phyloP scores from a whole-genome alignment of 1,139 yeast genomes.

The Spathaspora sp. region DNA sequence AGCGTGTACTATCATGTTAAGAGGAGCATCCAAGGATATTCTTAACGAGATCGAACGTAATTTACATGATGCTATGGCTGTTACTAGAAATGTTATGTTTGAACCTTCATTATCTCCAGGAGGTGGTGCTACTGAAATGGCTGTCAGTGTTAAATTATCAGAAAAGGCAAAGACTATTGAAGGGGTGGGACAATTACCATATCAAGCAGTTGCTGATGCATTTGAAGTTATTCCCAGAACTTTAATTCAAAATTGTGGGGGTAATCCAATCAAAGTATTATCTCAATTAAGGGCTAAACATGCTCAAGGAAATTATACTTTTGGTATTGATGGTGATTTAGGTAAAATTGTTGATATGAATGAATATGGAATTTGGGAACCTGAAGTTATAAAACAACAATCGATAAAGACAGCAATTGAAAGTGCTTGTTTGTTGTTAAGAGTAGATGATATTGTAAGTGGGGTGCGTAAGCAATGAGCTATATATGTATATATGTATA shows the following conservation, averaged over 20 bases:
- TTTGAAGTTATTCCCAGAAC: constrained; percentile 98
- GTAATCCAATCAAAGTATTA: constrained; percentile 85
- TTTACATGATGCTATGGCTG: constrained; percentile 98
- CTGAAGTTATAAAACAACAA: constrained; percentile 96
- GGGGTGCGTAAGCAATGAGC: constrained; percentile 67
- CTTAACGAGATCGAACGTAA: constrained; percentile 93
- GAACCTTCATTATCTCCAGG: constrained; percentile 97
- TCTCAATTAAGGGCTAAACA: constrained; percentile 95
- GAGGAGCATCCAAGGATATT: constrained; percentile 98
- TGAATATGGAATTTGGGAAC: constrained; percentile 97
- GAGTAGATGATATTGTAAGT: constrained; percentile 97
- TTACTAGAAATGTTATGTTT: constrained; percentile 90
- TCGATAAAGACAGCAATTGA: constrained; percentile 96
- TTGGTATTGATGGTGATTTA: constrained; percentile 91
- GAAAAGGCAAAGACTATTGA: constrained; percentile 91
- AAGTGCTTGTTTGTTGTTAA: constrained; percentile 88
- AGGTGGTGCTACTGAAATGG: constrained; percentile 99
- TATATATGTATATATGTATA: background rate
- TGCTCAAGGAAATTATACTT: constrained; percentile 81
- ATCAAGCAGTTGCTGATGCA: constrained; percentile 98
- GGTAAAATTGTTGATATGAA: constrained; percentile 97
- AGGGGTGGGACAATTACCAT: constrained; percentile 98
- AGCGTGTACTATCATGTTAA: constrained; percentile 88
- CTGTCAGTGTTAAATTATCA: constrained; percentile 82
- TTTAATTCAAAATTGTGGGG: constrained; percentile 95